phyloP scores from a whole-genome alignment of 1,284 basidiomycete genomes.

The Malassezia cuniculi region DNA sequence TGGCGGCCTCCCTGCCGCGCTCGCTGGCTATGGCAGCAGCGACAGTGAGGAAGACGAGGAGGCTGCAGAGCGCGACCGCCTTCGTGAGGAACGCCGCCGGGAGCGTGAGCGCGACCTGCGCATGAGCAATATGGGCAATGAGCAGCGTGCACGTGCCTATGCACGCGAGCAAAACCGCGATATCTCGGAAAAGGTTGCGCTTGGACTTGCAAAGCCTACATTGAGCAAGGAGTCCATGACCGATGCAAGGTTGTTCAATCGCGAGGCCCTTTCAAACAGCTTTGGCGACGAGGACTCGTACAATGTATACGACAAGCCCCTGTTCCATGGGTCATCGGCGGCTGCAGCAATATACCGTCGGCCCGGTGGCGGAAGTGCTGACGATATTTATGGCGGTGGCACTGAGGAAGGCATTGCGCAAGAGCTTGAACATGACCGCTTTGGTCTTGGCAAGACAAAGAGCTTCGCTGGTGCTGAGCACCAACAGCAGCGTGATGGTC shows the following conservation, averaged over 20 bases:
- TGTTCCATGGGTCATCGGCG: conserved; percentile 89
- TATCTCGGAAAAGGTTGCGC: conserved; percentile 95
- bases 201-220: conserved; percentile 92
- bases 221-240: conserved; percentile 77
- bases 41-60: conserved; percentile 51
- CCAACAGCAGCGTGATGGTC: conserved; percentile 54
- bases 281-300: conserved; percentile 89
- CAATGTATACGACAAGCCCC: conserved; percentile 81
- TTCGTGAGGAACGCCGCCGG: conserved; percentile 77
- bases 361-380: conserved; percentile 49
- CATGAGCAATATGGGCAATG: conserved; percentile 97
- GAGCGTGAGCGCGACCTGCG: conserved; percentile 94
- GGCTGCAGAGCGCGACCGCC: conserved; percentile 69
- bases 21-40: conserved; percentile 58
- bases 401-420: conserved; percentile 83
- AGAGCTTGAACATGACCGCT: conserved; percentile 83
- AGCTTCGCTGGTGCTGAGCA: conserved; percentile 79
- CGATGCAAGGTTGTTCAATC: conserved; percentile 92
- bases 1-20: conserved; percentile 57
- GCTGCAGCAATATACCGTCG: conserved; percentile 97
- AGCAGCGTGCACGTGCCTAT: conserved; percentile 86
- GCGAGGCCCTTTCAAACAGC: conserved; percentile 62
- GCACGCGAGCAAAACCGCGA: conserved; percentile 83
- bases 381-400: conserved; percentile 59
- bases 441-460: conserved; percentile 63